A percentile compares a stretch with the other conserved stretches of the same genome.
Evolutionary conservation across 2,329 filamentous ascomycete genomes (phyloP).

Genomic region (Fusarium pseudoanthophilum): DNA sequence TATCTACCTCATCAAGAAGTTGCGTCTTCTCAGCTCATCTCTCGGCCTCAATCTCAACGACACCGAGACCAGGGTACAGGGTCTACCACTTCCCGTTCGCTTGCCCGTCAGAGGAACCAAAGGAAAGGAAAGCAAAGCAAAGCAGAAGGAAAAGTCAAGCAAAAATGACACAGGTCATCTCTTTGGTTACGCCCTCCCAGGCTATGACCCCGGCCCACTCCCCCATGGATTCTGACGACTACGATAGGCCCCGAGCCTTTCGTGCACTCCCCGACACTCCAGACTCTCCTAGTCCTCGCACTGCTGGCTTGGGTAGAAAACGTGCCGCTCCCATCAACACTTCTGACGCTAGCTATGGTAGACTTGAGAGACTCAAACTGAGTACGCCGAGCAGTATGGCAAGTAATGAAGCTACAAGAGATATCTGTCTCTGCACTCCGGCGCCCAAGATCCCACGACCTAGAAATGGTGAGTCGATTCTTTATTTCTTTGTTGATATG

Average conservation of each 20-base stretch:
- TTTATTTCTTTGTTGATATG: slow-evolving; percentile 26
- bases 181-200: slow-evolving; percentile 42
- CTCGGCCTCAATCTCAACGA: slow-evolving; percentile 11
- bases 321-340: slow-evolving; percentile 59
- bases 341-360: slow-evolving; percentile 55
- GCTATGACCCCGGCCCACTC: slow-evolving; percentile 42
- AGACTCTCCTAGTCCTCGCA: slow-evolving; percentile 43
- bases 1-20: slow-evolving; percentile 2
- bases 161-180: slow-evolving; percentile 47
- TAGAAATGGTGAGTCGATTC: slow-evolving; percentile 63
- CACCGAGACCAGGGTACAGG: slow-evolving; percentile 18
- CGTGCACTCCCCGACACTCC: slow-evolving; percentile 34
- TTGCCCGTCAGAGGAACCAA: slow-evolving; percentile 24
- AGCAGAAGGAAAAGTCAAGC: background rate
- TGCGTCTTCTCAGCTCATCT: slow-evolving; percentile 2
- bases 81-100: slow-evolving; percentile 27
- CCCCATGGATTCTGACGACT: slow-evolving; percentile 39
- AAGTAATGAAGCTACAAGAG: slow-evolving; percentile 49
- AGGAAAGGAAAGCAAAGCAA: background rate
- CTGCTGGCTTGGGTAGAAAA: slow-evolving; percentile 50
- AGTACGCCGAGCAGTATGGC: slow-evolving; percentile 45
- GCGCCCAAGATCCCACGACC: slow-evolving; percentile 68
- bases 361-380: slow-evolving; percentile 46
- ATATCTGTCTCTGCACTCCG: slow-evolving; percentile 67
- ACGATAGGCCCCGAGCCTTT: slow-evolving; percentile 36